Evolutionary conservation across 768 basidiomycete genomes (phyloP).

Genomic region (Leccinum olivaceopallidum): DNA sequence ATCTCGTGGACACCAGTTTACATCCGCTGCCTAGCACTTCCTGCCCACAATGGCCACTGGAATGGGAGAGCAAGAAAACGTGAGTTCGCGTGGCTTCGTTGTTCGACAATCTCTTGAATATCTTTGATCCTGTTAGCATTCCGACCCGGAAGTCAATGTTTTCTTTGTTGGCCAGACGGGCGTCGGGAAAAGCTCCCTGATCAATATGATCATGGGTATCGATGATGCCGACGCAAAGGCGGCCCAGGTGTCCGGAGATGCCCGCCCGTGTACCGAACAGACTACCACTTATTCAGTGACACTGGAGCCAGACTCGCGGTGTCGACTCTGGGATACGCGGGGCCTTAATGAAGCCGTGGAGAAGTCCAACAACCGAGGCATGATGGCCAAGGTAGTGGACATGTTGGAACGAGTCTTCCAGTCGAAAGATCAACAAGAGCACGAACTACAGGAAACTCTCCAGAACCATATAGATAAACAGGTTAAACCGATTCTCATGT

Average conservation of each 20-base stretch:
- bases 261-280: conserved; percentile 20
- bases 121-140: conserved; percentile 6
- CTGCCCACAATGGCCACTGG: neutral
- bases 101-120: conserved; percentile 4
- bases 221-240: conserved; percentile 2
- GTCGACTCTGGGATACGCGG: conserved; percentile 28
- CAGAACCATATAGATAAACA: conserved; percentile 4
- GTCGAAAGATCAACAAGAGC: conserved; percentile 13
- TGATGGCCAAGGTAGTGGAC: conserved; percentile 11
- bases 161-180: conserved; percentile 28
- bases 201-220: conserved; percentile 24
- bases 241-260: conserved; percentile 22
- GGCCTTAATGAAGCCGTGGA: conserved; percentile 26
- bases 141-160: conserved; percentile 13
- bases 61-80: conserved; percentile 18
- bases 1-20: neutral
- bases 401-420: conserved; percentile 12
- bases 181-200: conserved; percentile 26
- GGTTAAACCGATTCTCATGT: conserved; percentile 21
- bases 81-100: conserved; percentile 10
- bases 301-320: conserved; percentile 9
- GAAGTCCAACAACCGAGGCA: neutral
- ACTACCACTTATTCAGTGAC: conserved; percentile 7
- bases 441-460: conserved; percentile 20
- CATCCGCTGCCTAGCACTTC: neutral